phyloP scores from a whole-genome alignment of 164 flowering plant genomes.

The Chloranthus sessilifolius region DNA sequence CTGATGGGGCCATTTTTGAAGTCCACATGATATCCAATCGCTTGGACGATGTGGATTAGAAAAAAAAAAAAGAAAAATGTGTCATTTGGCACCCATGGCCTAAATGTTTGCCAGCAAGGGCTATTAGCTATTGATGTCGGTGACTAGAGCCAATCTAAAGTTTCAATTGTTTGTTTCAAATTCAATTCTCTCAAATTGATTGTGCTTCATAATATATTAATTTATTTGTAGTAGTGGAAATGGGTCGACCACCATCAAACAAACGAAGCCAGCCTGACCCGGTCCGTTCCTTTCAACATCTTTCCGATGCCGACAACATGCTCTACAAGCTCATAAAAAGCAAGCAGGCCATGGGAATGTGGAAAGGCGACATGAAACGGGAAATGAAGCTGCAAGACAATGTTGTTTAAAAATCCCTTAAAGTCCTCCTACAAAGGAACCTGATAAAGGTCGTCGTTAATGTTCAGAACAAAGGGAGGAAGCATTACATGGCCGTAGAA shows the following conservation, averaged over 20 bases:
- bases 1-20: too few species aligned
- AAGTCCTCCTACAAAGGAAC: slow-evolving; percentile 31
- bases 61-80: too few species aligned
- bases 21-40: too few species aligned
- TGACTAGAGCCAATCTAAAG: too few species aligned
- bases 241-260: slow-evolving; percentile 15
- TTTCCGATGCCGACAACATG: slow-evolving; percentile 17
- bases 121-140: too few species aligned
- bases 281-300: neutral
- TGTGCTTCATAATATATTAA: too few species aligned
- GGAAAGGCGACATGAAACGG: slow-evolving; percentile 32
- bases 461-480: slow-evolving; percentile 40
- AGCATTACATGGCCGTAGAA: slow-evolving; percentile 55
- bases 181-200: too few species aligned
- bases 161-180: too few species aligned
- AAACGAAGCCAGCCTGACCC: slow-evolving; percentile 12
- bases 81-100: too few species aligned
- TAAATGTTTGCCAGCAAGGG: too few species aligned
- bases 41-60: too few species aligned
- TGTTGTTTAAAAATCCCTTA: slow-evolving; percentile 37
- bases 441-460: slow-evolving; percentile 58
- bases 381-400: slow-evolving; percentile 26
- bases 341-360: slow-evolving; percentile 43
- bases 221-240: slow-evolving; percentile 7
- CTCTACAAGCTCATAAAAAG: slow-evolving; percentile 19